These are phyloP conservation scores for Acacia confusa DNA, from an alignment of 306 rosid species.

Conservation along the genomic window DNA sequence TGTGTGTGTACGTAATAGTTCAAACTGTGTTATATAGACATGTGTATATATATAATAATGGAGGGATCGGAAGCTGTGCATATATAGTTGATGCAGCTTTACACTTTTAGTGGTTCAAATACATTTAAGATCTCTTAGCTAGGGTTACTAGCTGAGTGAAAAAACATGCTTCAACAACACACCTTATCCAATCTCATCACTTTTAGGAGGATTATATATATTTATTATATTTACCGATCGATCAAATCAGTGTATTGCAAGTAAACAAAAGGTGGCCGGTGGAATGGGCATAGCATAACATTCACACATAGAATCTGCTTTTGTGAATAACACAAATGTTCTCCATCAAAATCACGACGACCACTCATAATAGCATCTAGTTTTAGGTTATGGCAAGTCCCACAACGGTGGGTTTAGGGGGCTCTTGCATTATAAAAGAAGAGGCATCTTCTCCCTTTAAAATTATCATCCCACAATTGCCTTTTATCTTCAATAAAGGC, in stretches of 20 bases:
- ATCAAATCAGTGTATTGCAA: conserved; percentile 8
- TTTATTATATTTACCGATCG: neutral
- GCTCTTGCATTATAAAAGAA: too few species aligned
- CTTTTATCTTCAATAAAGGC: too few species aligned
- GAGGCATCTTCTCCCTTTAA: too few species aligned
- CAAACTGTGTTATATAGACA: neutral
- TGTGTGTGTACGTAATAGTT: neutral
- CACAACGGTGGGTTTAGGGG: too few species aligned
- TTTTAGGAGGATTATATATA: conserved; percentile 4
- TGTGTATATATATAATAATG: neutral
- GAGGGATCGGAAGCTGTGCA: neutral
- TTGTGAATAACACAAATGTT: conserved; percentile 25
- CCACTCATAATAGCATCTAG: conserved; percentile 22
- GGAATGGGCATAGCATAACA: neutral
- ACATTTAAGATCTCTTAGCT: conserved; percentile 7
- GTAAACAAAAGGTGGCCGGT: conserved; percentile 5
- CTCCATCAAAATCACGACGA: conserved; percentile 18
- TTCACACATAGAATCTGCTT: neutral
- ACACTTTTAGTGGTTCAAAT: conserved; percentile 9
- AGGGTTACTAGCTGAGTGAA: neutral
- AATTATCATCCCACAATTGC: too few species aligned
- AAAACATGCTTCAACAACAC: conserved; percentile 28
- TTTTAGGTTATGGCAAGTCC: too few species aligned
- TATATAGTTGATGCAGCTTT: conserved; percentile 31
- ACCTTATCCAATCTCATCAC: conserved; percentile 11